Evolutionary conservation across 106 monocot species (phyloP), one percentile per base, ranked within the genome.

Genomic region (Cymbidium sinense): DNA sequence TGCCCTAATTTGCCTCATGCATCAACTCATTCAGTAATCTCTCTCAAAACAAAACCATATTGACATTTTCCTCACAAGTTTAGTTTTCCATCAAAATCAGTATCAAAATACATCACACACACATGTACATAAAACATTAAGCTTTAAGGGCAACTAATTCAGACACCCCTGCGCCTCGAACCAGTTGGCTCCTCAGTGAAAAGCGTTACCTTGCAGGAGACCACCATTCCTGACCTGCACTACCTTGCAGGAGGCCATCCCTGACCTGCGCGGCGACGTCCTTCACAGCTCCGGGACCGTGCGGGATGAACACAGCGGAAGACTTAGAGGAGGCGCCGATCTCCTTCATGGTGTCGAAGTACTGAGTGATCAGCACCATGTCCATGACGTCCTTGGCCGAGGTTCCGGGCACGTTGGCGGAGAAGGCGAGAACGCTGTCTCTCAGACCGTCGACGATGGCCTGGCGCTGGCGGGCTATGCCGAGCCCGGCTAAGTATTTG

Each of bases 321-420:
- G 85, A 81, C 81, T 88, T 91, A 0, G 87, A 87, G 10, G 90
- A 67, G 3, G 91, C 91, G 0, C 91, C 88, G 0, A 91, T 91
- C 77, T 91, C 91, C 80, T 88, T 91, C 88, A 91, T 91, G 15
- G 91, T 88, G 77, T 91, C 91, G 12, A 93, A 88, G 70, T 93
- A 88, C 19, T 93, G 93, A 0, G 89, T 93, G 33, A 93, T 83
- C 10, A 93, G 35, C 11, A 93, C 89, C 93, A 93, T 93, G 73
- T 93, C 93, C 93, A 93, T 89, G 36, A 93, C 89, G 47, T 93
- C 93, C 77, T 93, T 93, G 1, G 93, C 83, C 0, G 86, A 85
- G 0, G 93, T 93, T 1, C 93, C 93, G 0, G 93, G 93, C 21
- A 93, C 89, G 23, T 93, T 93, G 7, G 76, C 84, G 0, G 93